Conservation (phyloP, 23 red algal genomes). For the Chondrus crispus region DNA sequence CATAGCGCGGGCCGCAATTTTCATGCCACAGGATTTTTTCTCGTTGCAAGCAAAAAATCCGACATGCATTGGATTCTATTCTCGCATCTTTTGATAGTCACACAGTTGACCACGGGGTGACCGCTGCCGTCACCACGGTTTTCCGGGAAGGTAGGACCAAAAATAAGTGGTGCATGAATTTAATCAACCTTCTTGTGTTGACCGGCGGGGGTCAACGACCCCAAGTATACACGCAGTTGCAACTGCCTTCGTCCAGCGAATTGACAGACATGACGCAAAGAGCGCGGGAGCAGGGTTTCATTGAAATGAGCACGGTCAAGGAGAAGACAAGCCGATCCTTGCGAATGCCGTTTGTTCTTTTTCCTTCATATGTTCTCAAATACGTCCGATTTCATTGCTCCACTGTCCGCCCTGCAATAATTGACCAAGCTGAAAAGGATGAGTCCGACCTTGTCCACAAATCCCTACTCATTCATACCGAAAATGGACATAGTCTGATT, state of each 20-base stretch:
- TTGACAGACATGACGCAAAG: too few relatives aligned
- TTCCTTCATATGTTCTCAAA: neutral
- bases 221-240: neutral
- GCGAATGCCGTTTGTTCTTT: neutral
- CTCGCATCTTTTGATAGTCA: too few relatives aligned
- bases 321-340: neutral
- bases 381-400: neutral
- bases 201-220: conserved; percentile 12
- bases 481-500: neutral
- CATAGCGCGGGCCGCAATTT: too few relatives aligned
- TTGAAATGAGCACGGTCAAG: neutral
- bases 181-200: neutral
- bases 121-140: too few relatives aligned
- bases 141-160: too few relatives aligned
- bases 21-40: too few relatives aligned
- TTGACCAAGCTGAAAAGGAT: neutral
- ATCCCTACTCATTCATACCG: neutral
- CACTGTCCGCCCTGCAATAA: neutral
- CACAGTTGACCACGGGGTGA: too few relatives aligned
- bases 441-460: neutral
- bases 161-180: conserved; percentile 20
- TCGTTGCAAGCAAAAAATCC: too few relatives aligned
- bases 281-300: too few relatives aligned
- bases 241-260: neutral
- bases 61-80: too few relatives aligned